Percentiles rank a stretch among this genome's conserved stretches.
These are phyloP conservation scores for Xylariaceae sp. DNA, from an alignment of 2,329 filamentous ascomycete species.

Conservation along the genomic window DNA sequence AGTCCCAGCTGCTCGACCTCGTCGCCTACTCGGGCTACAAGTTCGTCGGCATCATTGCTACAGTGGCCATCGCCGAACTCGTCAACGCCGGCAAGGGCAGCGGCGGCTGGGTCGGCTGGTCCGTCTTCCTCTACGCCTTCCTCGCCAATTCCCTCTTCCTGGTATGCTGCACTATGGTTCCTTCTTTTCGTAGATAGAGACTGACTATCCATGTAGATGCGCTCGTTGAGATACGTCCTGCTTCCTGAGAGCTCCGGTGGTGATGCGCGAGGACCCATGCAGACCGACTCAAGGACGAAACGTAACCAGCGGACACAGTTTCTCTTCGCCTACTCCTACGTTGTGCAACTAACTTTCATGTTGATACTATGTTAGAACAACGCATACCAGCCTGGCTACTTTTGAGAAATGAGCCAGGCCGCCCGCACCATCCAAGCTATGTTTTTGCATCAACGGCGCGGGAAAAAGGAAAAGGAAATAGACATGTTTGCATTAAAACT, in stretches of 20 bases:
- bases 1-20: conserved; percentile 87
- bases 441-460: too few species aligned
- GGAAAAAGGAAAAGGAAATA: conserved; percentile 4
- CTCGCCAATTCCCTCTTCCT: conserved; percentile 92
- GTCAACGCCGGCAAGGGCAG: conserved; percentile 76
- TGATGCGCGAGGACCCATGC: conserved; percentile 61
- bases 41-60: conserved; percentile 94
- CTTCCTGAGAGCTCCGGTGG: conserved; percentile 74
- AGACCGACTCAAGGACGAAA: conserved; percentile 75
- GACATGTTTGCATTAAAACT: background rate
- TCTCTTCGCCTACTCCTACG: conserved; percentile 88
- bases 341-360: conserved; percentile 94
- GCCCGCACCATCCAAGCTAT: too few species aligned
- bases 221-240: conserved; percentile 92
- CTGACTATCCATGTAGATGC: conserved; percentile 56
- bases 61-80: conserved; percentile 74
- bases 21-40: conserved; percentile 98
- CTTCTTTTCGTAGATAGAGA: background rate
- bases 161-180: conserved; percentile 48
- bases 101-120: conserved; percentile 84
- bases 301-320: conserved; percentile 87
- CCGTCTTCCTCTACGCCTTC: conserved; percentile 86
- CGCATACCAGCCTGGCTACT: too few species aligned
- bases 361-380: conserved; percentile 55
- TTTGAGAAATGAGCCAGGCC: too few species aligned